Conservation (phyloP, 306 rosid genomes). For the Quercus cerris region DNA sequence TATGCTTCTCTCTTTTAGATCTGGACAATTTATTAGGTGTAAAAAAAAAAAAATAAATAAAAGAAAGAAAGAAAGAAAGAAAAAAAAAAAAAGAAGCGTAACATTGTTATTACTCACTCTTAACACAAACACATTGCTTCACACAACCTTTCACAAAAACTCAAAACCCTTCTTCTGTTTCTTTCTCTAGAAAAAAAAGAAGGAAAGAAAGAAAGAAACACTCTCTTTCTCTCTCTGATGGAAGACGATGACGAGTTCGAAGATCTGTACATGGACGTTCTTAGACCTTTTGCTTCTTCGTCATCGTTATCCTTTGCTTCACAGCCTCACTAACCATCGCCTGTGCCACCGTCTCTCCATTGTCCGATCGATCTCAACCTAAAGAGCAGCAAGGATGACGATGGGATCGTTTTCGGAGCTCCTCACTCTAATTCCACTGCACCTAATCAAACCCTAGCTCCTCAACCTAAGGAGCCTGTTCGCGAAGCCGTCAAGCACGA, state of each 20-base stretch:
- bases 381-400: conserved; percentile 5
- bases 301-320: conserved; percentile 40
- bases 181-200: not conserved
- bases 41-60: no score
- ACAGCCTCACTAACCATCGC: conserved; percentile 22
- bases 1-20: no score
- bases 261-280: conserved; percentile 92
- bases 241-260: conserved; percentile 99
- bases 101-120: no score
- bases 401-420: conserved; percentile 38
- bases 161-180: conserved; percentile 13
- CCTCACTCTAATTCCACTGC: conserved; percentile 30
- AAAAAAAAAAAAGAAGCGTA: no score
- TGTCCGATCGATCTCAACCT: conserved; percentile 70
- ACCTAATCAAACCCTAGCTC: conserved; percentile 33
- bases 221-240: conserved; percentile 32
- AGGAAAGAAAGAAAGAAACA: no score
- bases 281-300: conserved; percentile 54
- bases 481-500: conserved; percentile 12
- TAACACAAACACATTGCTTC: not conserved
- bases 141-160: conserved; percentile 18
- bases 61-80: no score
- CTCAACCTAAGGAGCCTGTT: not conserved
- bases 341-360: conserved; percentile 31
- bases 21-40: no score